Evolutionary conservation across 2,329 filamentous ascomycete species (phyloP), one percentile per base, ranked within the genome.

Genomic region (Aureobasidium sp.): DNA sequence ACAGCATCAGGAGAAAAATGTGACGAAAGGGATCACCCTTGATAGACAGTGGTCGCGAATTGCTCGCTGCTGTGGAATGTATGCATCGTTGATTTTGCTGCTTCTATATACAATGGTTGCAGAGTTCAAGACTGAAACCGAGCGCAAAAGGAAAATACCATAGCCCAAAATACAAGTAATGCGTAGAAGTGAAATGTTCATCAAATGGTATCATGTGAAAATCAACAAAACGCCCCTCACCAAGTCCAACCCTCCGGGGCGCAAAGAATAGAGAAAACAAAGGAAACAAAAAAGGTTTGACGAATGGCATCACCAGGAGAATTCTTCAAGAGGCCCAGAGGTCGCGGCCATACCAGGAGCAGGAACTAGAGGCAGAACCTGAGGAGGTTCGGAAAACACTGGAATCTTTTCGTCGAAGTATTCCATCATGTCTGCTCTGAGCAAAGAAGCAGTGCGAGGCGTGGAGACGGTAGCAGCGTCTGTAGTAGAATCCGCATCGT

Each of bases 301-400:
- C 29, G 25, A 22, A 11, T 27, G 6, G n/a, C 15, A 47, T 58
- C 55, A 48, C 42, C 55, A 62, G 25, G 62, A 63, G 39, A 64
- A 71, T 55, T 71, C 70, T 42, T 71, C 67, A 14, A 72, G 62
- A 12, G 70, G 70, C 6, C 70, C 70, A 20, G 67, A 69, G 12
- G 70, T 72, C 5, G 70, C 70, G 52, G 66, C 68, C 70, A 72
- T 72, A 25, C 69, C 70, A 2, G 69, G 69, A 31, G 68, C 67
- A 17, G 61, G 34, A 34, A 63, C 63, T 47, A 55, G 62, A 25
- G 44, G 36, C 22, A 42, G 15, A 42, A 64, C 57, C 14, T 67
- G 65, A 25, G 65, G 63, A 29, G 66, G 61, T n/a, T 67, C 65
- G 4, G 59, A 45, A 36, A 63, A 53, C 15, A 70, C 68, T 14